Conservation (phyloP, 2,329 filamentous ascomycete genomes). For the Colletotrichum sp. region DNA sequence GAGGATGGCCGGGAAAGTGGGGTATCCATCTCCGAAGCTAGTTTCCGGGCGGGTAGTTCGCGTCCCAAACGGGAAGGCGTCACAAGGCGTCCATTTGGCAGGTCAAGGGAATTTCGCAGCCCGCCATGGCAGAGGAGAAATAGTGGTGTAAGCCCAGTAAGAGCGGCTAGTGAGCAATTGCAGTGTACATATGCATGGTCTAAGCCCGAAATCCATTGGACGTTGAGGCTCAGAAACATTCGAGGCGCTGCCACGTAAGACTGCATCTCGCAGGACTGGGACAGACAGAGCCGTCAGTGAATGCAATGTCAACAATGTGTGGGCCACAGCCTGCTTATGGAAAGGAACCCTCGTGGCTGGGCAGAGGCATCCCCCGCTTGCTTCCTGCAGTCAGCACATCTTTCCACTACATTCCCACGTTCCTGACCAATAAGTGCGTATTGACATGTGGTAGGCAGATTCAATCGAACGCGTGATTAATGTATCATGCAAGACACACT, state of each 20-base stretch:
- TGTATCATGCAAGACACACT: background rate
- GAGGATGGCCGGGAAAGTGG: background rate
- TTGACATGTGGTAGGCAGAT: background rate
- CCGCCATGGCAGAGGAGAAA: too few species aligned
- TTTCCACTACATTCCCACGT: too few species aligned
- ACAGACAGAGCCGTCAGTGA: too few species aligned
- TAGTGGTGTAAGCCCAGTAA: too few species aligned
- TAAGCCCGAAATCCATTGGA: too few species aligned
- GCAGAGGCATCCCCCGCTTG: background rate
- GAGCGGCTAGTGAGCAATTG: too few species aligned
- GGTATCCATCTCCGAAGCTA: background rate
- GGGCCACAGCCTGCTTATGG: too few species aligned
- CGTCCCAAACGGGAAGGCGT: background rate
- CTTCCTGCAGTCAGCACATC: background rate
- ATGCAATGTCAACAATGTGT: background rate
- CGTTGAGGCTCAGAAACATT: background rate
- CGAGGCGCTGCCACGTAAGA: background rate
- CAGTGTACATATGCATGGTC: too few species aligned
- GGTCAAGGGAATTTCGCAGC: too few species aligned
- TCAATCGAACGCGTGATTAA: background rate
- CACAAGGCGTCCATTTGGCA: too few species aligned
- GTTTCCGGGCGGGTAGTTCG: background rate
- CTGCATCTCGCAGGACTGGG: background rate
- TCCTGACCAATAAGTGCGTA: background rate
- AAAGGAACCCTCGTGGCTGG: background rate